Base-by-base conservation (phyloP, 306 rosid genomes). In the Cicer pinnatifidum region DNA sequence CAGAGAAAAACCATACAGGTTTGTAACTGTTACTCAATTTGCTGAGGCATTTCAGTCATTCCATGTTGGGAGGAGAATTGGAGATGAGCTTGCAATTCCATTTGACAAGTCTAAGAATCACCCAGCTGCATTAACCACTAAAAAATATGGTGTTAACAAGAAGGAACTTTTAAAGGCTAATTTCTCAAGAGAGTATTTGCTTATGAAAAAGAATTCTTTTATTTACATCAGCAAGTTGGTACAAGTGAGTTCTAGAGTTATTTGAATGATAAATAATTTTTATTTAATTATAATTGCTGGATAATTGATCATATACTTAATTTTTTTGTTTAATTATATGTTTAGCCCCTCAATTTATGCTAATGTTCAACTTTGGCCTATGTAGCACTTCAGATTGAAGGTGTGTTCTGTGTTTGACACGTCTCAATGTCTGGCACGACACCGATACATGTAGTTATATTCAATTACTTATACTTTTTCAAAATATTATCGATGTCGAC, bases 151-250 rank as follows among this genome's bases (percentile, higher is more conserved):
- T 11, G 69, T 64, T 47, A 70, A 38, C 74, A 81, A 74, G 78
- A 80, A 28, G 73, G 82, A 83, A 11, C 70, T 88, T 7, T 23
- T 88, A 48, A 88, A 83, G 70, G 88, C 89, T 77, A 85, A 83
- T 80, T 52, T 85, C 63, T 72, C 84, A 46, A 81, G 92, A 57
- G 89, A 88, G 82, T 73, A 8, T 54, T 76, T 85, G 64, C 89
- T 88, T n/a, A 83, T 85, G 85, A 88, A 88, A 43, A 85, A 89
- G 73, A 85, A 79, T 45, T 70, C 87, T 11, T 83, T 85, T 16
- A 78, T 83, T 69, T 68, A 76, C 57, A n/a, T 82, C 74, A 81
- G 81, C 85, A 83, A 83, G 80, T 6, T 80, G 48, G 33, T n/a
- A 17, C 89, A 85, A 73, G 89, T 83, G 37, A 62, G 83, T 41